Evolutionary conservation across 495 filamentous ascomycete species (phyloP).

Genomic region (Diplogelasinospora grovesii): DNA sequence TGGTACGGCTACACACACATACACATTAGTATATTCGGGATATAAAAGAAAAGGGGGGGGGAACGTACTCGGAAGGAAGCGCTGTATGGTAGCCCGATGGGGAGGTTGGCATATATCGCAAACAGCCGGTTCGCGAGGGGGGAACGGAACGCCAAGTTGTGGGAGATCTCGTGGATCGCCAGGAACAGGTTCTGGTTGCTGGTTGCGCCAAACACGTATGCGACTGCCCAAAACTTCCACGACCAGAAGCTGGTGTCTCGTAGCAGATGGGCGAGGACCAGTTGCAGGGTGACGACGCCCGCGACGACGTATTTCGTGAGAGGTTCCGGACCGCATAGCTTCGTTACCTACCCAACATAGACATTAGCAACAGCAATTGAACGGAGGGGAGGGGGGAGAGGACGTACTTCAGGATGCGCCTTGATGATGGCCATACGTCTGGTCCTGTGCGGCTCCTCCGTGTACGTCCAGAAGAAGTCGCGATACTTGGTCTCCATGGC

Average conservation of each 20-base stretch:
- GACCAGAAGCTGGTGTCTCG: conserved; percentile 75
- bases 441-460: conserved; percentile 94
- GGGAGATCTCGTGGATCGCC: conserved; percentile 97
- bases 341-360: conserved; percentile 73
- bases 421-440: conserved; percentile 91
- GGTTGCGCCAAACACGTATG: conserved; percentile 91
- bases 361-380: too few species aligned
- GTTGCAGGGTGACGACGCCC: conserved; percentile 74
- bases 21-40: conserved; percentile 2
- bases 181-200: conserved; percentile 98
- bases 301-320: conserved; percentile 91
- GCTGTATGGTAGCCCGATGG: conserved; percentile 93
- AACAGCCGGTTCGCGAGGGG: conserved; percentile 77
- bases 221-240: conserved; percentile 73
- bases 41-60: neutral
- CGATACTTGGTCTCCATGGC: conserved; percentile 36
- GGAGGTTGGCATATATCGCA: conserved; percentile 89
- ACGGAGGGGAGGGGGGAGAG: too few species aligned
- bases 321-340: conserved; percentile 94
- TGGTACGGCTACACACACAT: conserved; percentile 76
- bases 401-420: conserved; percentile 84
- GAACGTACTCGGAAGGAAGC: conserved; percentile 77
- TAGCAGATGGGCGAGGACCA: conserved; percentile 72
- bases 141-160: conserved; percentile 90
- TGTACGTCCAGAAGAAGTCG: conserved; percentile 87